These are phyloP conservation scores for Albugo candida DNA, from an alignment of 352 stramenopile species.

Conservation along the genomic window DNA sequence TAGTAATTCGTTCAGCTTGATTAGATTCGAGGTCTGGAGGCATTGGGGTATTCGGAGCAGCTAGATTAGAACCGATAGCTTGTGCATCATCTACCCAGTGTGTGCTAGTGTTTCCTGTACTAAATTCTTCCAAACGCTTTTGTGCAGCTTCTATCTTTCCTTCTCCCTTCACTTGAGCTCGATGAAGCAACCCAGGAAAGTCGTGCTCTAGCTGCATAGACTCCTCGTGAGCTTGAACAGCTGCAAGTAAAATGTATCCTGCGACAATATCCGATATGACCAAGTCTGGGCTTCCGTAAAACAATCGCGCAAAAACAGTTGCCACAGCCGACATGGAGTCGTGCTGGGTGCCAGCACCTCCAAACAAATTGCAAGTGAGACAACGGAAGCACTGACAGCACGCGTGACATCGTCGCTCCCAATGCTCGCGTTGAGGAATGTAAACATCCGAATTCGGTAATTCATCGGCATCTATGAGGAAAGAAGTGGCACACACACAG, in stretches of 20 bases:
- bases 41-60: background rate
- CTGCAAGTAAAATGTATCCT: constrained; percentile 59
- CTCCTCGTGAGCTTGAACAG: constrained; percentile 55
- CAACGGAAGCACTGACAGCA: constrained; percentile 67
- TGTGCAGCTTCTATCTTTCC: background rate
- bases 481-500: background rate
- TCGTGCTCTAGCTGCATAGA: background rate
- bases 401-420: constrained; percentile 51
- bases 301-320: constrained; percentile 65
- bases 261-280: constrained; percentile 78
- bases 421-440: constrained; percentile 52
- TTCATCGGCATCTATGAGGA: constrained; percentile 1
- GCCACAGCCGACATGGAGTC: constrained; percentile 79
- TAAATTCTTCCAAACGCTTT: background rate
- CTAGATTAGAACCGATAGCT: background rate
- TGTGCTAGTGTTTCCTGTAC: background rate
- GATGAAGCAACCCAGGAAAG: too few species aligned
- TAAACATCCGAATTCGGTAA: constrained; percentile 25
- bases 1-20: background rate
- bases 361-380: constrained; percentile 77
- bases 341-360: constrained; percentile 57
- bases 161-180: too few species aligned
- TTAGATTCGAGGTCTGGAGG: background rate
- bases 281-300: constrained; percentile 72
- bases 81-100: background rate